phyloP scores from a whole-genome alignment of 2,329 filamentous ascomycete species.

The Parasarocladium wereldwijsianum region DNA sequence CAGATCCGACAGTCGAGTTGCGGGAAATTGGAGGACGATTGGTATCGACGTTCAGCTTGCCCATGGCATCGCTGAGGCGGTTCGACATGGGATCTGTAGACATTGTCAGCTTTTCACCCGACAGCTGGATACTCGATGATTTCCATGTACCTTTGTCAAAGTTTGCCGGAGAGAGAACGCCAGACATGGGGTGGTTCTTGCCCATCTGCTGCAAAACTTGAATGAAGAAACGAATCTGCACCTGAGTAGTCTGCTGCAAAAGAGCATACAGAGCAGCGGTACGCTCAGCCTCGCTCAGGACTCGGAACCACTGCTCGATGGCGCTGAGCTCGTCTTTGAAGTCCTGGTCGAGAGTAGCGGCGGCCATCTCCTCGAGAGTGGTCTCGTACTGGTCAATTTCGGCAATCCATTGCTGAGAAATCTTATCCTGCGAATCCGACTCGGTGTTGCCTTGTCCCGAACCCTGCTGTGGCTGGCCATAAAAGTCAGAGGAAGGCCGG shows the following conservation, averaged over 20 bases:
- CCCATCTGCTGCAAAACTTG: constrained; percentile 98
- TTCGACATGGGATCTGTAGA: constrained; percentile 84
- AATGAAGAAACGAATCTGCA: constrained; percentile 98
- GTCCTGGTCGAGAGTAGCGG: constrained; percentile 94
- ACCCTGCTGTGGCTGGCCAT: constrained; percentile 59
- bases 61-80: constrained; percentile 91
- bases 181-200: constrained; percentile 93
- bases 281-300: constrained; percentile 89
- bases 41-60: constrained; percentile 77
- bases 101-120: constrained; percentile 7
- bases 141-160: constrained; percentile 74
- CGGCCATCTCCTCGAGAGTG: constrained; percentile 98
- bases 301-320: constrained; percentile 98
- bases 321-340: constrained; percentile 98
- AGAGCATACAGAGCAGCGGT: constrained; percentile 91
- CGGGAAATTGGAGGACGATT: constrained; percentile 77
- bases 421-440: constrained; percentile 73
- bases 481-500: constrained; percentile 89
- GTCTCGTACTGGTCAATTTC: constrained; percentile 98
- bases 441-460: constrained; percentile 56
- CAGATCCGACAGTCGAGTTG: constrained; percentile 54
- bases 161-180: constrained; percentile 82
- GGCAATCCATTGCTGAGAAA: constrained; percentile 95
- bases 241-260: constrained; percentile 94
- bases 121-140: not conserved